A percentile compares a stretch with the other conserved stretches of the same genome.
These are phyloP conservation scores for Fragilaria crotonensis DNA, from an alignment of 108 stramenopile species.

Conservation along the genomic window DNA sequence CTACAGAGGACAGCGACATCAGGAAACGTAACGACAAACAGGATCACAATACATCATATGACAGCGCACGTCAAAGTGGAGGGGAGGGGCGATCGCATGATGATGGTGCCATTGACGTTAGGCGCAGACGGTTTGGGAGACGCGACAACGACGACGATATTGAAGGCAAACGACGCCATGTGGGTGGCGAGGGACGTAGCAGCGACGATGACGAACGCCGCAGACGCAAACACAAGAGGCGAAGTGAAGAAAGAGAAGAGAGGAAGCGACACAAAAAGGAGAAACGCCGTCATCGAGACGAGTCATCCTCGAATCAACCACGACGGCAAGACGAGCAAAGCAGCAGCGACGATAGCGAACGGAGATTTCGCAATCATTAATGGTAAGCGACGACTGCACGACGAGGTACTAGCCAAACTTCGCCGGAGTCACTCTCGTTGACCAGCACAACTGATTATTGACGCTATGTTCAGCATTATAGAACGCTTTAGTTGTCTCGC, in stretches of 20 bases:
- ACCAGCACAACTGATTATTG: too few species aligned
- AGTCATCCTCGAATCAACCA: neutral
- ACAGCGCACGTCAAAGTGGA: conserved; percentile 3
- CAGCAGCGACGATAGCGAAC: neutral
- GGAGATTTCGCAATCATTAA: conserved; percentile 1
- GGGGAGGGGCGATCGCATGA: neutral
- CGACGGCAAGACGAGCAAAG: neutral
- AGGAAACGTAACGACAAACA: neutral
- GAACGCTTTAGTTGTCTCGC: too few species aligned
- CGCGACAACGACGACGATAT: too few species aligned
- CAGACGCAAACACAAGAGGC: neutral
- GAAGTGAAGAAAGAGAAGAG: neutral
- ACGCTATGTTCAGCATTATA: too few species aligned
- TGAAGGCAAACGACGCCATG: neutral
- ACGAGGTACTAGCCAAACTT: too few species aligned
- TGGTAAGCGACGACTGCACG: neutral
- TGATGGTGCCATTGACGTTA: too few species aligned
- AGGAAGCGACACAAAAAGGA: neutral
- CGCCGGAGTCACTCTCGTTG: too few species aligned
- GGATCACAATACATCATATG: neutral
- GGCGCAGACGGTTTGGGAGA: too few species aligned
- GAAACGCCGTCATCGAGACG: neutral
- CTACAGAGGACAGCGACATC: neutral
- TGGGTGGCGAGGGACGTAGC: conserved; percentile 5
- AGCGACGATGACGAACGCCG: conserved; percentile 5